phyloP scores from a whole-genome alignment of 106 monocot species.

The Chionographis japonica region DNA sequence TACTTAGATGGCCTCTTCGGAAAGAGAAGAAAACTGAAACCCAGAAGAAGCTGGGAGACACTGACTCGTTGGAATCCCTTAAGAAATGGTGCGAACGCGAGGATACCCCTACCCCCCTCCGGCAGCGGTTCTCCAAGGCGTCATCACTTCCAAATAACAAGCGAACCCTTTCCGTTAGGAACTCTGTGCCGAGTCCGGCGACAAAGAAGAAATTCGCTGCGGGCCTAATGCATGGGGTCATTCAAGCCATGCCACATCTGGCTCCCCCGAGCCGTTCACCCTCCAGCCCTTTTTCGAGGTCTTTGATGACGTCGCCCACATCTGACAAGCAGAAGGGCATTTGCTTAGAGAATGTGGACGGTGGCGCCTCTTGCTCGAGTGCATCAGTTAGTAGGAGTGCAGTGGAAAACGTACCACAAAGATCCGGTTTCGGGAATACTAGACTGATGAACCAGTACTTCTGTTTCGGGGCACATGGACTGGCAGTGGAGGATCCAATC shows the following conservation, averaged over 20 bases:
- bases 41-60: slow-evolving; percentile 27
- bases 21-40: slow-evolving; percentile 46
- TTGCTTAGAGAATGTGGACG: slow-evolving; percentile 19
- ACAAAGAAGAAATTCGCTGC: slow-evolving; percentile 62
- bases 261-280: slow-evolving; percentile 18
- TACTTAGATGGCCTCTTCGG: slow-evolving; percentile 39
- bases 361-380: slow-evolving; percentile 27
- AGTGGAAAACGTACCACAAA: slow-evolving; percentile 13
- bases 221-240: slow-evolving; percentile 67
- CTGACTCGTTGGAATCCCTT: slow-evolving; percentile 36
- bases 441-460: slow-evolving; percentile 68
- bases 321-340: slow-evolving; percentile 35
- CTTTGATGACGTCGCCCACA: slow-evolving; percentile 21
- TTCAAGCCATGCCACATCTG: slow-evolving; percentile 65
- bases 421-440: slow-evolving; percentile 19
- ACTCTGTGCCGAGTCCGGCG: slow-evolving; percentile 43
- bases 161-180: slow-evolving; percentile 52
- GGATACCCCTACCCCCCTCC: slow-evolving; percentile 60
- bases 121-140: slow-evolving; percentile 46
- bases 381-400: slow-evolving; percentile 8
- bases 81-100: slow-evolving; percentile 39
- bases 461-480: slow-evolving; percentile 68
- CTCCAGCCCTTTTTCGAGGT: slow-evolving; percentile 11
- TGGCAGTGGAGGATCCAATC: slow-evolving; percentile 27
- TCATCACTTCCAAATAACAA: slow-evolving; percentile 60